Conservation (phyloP, 2,329 filamentous ascomycete genomes). For the Diaporthe sp. region DNA sequence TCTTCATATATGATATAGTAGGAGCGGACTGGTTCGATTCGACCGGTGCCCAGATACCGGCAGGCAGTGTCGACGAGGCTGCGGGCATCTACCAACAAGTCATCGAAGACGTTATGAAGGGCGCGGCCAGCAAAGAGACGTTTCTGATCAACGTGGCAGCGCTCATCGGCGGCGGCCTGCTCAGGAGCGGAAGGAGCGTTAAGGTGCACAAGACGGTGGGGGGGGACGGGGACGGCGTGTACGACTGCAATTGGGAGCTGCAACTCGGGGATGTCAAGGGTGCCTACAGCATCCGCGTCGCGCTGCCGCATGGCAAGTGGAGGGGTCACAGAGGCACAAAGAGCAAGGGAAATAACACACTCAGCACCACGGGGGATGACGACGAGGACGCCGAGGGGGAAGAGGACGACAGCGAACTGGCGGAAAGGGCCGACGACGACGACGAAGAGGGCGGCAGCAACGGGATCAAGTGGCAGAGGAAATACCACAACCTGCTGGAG, state of each 20-base stretch:
- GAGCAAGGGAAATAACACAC: constrained; percentile 38
- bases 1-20: constrained; percentile 66
- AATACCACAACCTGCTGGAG: constrained; percentile 70
- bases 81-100: constrained; percentile 66
- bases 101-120: constrained; percentile 66
- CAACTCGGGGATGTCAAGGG: constrained; percentile 67
- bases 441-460: constrained; percentile 42
- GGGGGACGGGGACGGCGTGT: constrained; percentile 27
- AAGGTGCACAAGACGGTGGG: constrained; percentile 22
- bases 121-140: constrained; percentile 65
- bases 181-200: constrained; percentile 53
- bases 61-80: constrained; percentile 66
- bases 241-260: constrained; percentile 66
- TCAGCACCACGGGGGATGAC: constrained; percentile 37
- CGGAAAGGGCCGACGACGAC: constrained; percentile 38
- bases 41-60: constrained; percentile 57
- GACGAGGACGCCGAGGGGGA: constrained; percentile 42
- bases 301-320: constrained; percentile 60
- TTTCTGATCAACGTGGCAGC: constrained; percentile 73
- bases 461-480: constrained; percentile 62
- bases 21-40: constrained; percentile 67
- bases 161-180: constrained; percentile 66
- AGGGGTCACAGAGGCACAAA: constrained; percentile 45
- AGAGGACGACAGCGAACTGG: constrained; percentile 46
- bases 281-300: constrained; percentile 66